Evolutionary conservation across 306 rosid species (phyloP).

Genomic region (Lablab purpureus): DNA sequence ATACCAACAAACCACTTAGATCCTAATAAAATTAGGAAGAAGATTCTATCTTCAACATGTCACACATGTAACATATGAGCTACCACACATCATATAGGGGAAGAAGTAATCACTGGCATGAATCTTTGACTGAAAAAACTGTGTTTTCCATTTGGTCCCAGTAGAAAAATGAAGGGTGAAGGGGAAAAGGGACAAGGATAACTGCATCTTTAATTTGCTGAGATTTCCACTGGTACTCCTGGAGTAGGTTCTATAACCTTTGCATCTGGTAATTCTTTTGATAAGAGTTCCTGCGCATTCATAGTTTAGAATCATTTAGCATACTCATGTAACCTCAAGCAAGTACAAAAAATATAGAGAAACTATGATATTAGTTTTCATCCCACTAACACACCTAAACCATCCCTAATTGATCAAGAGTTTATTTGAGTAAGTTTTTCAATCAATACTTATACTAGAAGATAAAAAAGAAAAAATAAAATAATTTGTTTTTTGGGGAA

Average conservation of each 20-base stretch:
- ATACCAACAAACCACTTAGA: not conserved
- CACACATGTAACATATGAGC: not conserved
- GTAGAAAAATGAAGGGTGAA: not conserved
- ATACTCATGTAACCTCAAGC: conserved; percentile 7
- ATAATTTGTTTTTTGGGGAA: not conserved
- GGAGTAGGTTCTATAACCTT: conserved; percentile 71
- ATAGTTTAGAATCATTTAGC: conserved; percentile 37
- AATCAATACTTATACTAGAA: too few relatives aligned
- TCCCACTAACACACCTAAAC: conserved; percentile 9
- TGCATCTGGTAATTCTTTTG: conserved; percentile 73
- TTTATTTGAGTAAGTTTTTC: too few relatives aligned
- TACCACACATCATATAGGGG: not conserved
- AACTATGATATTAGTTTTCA: conserved; percentile 1
- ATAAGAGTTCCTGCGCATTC: conserved; percentile 79
- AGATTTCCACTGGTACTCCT: conserved; percentile 70
- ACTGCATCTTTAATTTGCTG: conserved; percentile 42
- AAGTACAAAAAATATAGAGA: not conserved
- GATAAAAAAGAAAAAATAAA: too few relatives aligned
- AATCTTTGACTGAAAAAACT: conserved; percentile 8
- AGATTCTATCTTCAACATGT: not conserved
- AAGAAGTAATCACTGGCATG: not conserved
- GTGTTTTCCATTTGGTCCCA: not conserved
- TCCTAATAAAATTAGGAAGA: not conserved
- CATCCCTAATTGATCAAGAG: not conserved
- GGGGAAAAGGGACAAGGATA: not conserved